These are phyloP conservation scores for Castanopsis chinensis DNA, from an alignment of 306 rosid species.

Conservation along the genomic window DNA sequence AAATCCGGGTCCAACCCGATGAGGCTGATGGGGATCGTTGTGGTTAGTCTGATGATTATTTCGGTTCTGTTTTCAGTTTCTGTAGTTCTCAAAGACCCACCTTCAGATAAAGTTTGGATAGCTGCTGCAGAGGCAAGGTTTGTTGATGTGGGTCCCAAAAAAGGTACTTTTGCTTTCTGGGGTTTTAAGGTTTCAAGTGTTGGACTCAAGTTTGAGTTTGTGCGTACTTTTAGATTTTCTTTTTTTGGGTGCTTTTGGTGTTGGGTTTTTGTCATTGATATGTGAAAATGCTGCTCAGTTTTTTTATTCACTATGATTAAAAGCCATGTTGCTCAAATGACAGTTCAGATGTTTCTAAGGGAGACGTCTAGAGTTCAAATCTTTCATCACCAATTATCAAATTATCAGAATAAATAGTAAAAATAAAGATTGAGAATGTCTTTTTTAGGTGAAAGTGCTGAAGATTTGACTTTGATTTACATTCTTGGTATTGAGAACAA, in stretches of 20 bases:
- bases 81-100: conserved; percentile 72
- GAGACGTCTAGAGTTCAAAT: no score
- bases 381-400: no score
- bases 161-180: conserved; percentile 35
- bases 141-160: conserved; percentile 20
- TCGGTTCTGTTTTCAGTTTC: conserved; percentile 75
- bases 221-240: background rate
- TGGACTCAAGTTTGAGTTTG: background rate
- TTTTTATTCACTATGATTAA: no score
- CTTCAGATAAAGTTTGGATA: conserved; percentile 55
- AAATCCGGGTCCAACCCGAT: conserved; percentile 40
- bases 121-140: conserved; percentile 24
- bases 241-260: background rate
- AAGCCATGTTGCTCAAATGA: no score
- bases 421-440: background rate
- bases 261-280: background rate
- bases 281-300: background rate
- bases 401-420: no score
- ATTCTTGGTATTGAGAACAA: background rate
- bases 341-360: no score
- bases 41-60: conserved; percentile 52
- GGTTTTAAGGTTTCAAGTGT: background rate
- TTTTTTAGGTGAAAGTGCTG: background rate
- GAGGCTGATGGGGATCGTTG: conserved; percentile 58
- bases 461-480: background rate